Base-by-base conservation (phyloP, 257 asterid genomes). In the Solanum infundibuliforme region DNA sequence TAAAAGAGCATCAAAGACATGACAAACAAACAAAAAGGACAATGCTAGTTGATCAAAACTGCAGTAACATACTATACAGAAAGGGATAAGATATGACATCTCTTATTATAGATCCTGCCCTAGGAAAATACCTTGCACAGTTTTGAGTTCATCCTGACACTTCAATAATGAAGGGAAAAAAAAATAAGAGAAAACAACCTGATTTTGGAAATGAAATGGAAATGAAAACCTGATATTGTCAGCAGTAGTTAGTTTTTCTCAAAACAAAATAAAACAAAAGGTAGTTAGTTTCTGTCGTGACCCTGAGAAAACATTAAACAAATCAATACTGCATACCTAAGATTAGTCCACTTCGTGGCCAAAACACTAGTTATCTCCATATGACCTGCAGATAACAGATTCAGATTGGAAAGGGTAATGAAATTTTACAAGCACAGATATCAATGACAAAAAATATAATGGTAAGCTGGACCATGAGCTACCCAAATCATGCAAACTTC, bases 361-460 rank as follows among this genome's bases (percentile, higher is more conserved):
- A 82, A 82, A 82, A 48, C 43, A 31, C 21, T 46, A 46, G 86
- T 52, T 48, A 82, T 82, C 86, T 82, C 86, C 86, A 48, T 20
- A 29, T 82, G 69, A 82, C 86, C 71, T 82, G 86, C 86, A 82
- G 86, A 46, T 82, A 82, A 82, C 86, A 31, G 86, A 48, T 82
- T 82, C 86, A 82, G 38, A 82, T 82, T 82, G 86, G 86, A 52
- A 82, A 29, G 71, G 86, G 86, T 82, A 82, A 82, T 18, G 31
- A 82, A 31, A 4, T 46, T 82, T 82, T 82, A 82, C 86, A 29
- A 82, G 86, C 86, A 48, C 86, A 82, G 69, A 48, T 48, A 82
- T 43, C 41, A 81, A 43, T 46, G 85, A 81, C 84, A 27, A 79
- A 48, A 48, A 27, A 27, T 46, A 81, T 46, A 20, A 81, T 32